A percentile compares a stretch with the other conserved stretches of the same genome.
Conservation (phyloP, 805 yeast species). For the Cyberlindnera sargentensis region DNA sequence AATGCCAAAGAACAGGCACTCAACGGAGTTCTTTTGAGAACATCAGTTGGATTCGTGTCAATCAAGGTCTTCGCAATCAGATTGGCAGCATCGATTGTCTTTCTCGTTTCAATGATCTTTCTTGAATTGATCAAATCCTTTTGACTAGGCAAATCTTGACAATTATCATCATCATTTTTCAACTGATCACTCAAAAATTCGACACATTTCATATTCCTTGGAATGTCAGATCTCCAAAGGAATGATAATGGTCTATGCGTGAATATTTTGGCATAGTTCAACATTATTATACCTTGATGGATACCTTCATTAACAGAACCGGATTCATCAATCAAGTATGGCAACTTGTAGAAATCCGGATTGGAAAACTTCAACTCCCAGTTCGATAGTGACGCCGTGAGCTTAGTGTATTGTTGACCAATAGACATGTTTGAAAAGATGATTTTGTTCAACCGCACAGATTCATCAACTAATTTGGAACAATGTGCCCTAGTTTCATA, state of each 20-base stretch:
- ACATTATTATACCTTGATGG: constrained; percentile 41
- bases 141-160: constrained; percentile 23
- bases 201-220: constrained; percentile 33
- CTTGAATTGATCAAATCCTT: constrained; percentile 34
- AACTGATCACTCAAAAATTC: constrained; percentile 19
- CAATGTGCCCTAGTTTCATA: constrained; percentile 40
- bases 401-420: constrained; percentile 29
- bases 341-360: constrained; percentile 35
- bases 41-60: constrained; percentile 39
- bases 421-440: constrained; percentile 35
- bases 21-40: constrained; percentile 41
- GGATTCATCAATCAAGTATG: constrained; percentile 33
- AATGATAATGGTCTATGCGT: constrained; percentile 48
- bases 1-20: constrained; percentile 49
- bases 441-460: constrained; percentile 40
- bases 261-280: constrained; percentile 47
- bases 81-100: constrained; percentile 48
- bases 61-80: constrained; percentile 38
- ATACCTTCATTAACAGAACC: constrained; percentile 48
- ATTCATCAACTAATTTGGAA: constrained; percentile 41
- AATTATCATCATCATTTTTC: constrained; percentile 25
- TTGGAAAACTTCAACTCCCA: constrained; percentile 43
- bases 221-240: constrained; percentile 42
- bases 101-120: constrained; percentile 44
- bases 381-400: constrained; percentile 41